Conservation (phyloP, 176 grass and related monocot genomes). For the Bolboschoenus planiculmis region DNA sequence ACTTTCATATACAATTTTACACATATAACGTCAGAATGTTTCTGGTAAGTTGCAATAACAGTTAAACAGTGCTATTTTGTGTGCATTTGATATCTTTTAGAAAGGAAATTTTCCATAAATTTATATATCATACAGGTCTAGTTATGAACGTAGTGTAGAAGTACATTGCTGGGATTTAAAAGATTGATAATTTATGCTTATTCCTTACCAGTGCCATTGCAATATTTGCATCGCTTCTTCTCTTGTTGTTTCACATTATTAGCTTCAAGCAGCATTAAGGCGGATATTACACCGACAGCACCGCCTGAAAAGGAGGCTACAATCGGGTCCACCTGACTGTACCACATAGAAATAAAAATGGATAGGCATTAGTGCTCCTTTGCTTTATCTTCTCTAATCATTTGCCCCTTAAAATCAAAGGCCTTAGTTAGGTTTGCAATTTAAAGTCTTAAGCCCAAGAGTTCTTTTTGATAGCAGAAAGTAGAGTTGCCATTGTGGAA, state of each 20-base stretch:
- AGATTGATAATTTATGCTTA: constrained; percentile 6
- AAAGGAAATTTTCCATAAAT: neutral
- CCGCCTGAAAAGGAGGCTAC: constrained; percentile 93
- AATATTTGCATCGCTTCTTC: constrained; percentile 95
- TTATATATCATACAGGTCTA: neutral
- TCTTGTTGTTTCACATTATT: constrained; percentile 90
- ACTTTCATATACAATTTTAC: neutral
- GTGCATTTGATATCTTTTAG: neutral
- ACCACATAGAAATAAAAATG: constrained; percentile 11
- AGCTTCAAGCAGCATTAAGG: constrained; percentile 81
- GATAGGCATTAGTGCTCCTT: neutral
- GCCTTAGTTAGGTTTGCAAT: neutral
- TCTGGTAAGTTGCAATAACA: neutral
- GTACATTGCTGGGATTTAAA: neutral
- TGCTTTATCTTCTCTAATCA: neutral
- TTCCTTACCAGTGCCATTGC: constrained; percentile 69
- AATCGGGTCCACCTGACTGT: constrained; percentile 93
- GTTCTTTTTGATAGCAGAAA: neutral
- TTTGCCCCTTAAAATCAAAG: neutral
- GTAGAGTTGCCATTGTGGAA: neutral
- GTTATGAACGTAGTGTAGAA: constrained; percentile 12
- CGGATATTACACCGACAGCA: constrained; percentile 76
- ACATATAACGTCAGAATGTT: neutral
- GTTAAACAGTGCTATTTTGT: neutral
- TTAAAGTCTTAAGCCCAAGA: neutral